Base-by-base conservation (phyloP, 2,329 filamentous ascomycete genomes). In the Alternaria ethzedia region DNA sequence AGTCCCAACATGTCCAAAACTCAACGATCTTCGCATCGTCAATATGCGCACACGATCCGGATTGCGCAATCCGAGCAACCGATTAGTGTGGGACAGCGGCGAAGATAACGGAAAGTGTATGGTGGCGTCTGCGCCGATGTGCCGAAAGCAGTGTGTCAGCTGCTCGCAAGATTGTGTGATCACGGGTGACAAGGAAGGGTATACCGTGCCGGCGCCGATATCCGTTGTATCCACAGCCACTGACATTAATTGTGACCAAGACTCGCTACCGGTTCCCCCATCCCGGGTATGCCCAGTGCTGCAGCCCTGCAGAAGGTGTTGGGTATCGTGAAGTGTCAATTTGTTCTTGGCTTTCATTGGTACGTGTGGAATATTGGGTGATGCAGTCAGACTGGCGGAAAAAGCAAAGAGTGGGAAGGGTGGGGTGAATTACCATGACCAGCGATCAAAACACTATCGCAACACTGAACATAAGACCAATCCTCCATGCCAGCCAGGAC, bases 271-370 rank as follows among this genome's bases (percentile, higher is more conserved):
- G 49, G 45, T 25, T 23, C 30, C n/a, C 51, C 36, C 23, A 54
- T 43, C 25, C 15, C 60, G 10, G 32, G 50, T 26, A 59, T 46
- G 44, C 43, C 54, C 9, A 12, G 17, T 46, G 30, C 47, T 57
- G 59, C 54, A 63, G 52, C 60, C 51, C 52, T 63, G 44, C 11
- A 45, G 36, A 43, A 59, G 52, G 46, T 47, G 25, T 54, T 49
- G 44, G 43, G 13, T 12, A 25, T 51, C 26, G 47, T 23, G 15
- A 45, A 20, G 15, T 36, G 30, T 50, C 52, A 43, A n/a, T 21
- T 50, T 23, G 51, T 36, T 50, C 20, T 41, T 25, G 9, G 30
- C 23, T 52, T 30, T 36, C 11, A 52, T 41, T 52, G 57, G 57
- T 32, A 23, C 6, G 28, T 9, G 6, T 6, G 21, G 17, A 41